Conservation (phyloP, 2,329 filamentous ascomycete genomes). For the Ascocoryne sarcoides region DNA sequence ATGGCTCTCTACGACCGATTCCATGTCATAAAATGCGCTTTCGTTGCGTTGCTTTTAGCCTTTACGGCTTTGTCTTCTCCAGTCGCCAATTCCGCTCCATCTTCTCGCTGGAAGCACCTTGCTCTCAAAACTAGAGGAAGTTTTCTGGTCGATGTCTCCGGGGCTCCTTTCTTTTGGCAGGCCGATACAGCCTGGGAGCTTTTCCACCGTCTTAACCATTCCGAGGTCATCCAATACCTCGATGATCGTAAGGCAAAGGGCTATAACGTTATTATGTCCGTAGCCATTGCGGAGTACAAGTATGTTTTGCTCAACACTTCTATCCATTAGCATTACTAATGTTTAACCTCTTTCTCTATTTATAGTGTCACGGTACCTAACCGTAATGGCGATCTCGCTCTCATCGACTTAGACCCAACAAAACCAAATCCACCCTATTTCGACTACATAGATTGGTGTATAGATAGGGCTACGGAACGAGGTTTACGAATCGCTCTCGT, state of each 20-base stretch:
- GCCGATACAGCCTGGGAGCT: constrained; percentile 5
- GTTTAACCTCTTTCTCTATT: too few species aligned
- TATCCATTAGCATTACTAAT: too few species aligned
- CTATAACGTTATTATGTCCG: background rate
- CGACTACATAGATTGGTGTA: background rate
- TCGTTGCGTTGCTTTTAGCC: background rate
- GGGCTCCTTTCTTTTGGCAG: constrained; percentile 4
- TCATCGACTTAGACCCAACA: constrained; percentile 1
- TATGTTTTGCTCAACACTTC: background rate
- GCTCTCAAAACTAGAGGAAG: background rate
- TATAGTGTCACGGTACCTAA: constrained; percentile 1
- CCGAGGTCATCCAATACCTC: constrained; percentile 1
- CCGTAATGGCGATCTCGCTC: constrained; percentile 3
- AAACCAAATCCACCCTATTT: constrained; percentile 5
- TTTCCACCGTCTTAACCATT: constrained; percentile 3
- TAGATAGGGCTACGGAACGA: background rate
- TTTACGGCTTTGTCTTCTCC: background rate
- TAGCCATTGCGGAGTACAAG: background rate
- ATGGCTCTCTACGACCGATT: too few species aligned
- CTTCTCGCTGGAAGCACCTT: background rate
- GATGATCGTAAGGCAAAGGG: background rate
- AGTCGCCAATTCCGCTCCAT: background rate
- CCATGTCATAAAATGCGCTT: too few species aligned
- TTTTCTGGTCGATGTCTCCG: background rate
- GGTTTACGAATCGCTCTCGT: constrained; percentile 2